phyloP scores from a whole-genome alignment of 805 yeast species.

The Candida alai region DNA sequence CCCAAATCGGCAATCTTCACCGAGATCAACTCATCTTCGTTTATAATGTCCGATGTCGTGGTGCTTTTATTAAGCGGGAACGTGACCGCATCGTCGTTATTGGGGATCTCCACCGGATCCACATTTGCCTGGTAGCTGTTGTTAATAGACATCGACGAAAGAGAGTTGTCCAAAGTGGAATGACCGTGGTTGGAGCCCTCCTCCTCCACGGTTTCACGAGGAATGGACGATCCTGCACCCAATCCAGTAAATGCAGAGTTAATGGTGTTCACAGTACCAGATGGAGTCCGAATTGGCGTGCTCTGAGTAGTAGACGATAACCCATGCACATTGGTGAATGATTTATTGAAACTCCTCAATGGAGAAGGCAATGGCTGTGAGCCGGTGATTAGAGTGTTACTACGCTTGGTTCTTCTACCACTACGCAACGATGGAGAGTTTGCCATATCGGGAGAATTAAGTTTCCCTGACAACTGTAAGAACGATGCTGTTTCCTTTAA shows the following conservation, averaged over 20 bases:
- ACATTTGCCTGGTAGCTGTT: slow-evolving; percentile 15
- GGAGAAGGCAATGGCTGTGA: slow-evolving; percentile 94
- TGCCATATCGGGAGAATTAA: too few relatives aligned
- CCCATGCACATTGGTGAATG: slow-evolving; percentile 35
- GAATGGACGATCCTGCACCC: background rate
- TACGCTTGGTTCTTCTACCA: slow-evolving; percentile 57
- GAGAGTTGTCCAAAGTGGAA: slow-evolving; percentile 29
- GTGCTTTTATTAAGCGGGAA: slow-evolving; percentile 3
- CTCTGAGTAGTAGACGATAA: slow-evolving; percentile 36
- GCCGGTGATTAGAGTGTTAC: slow-evolving; percentile 79
- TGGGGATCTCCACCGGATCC: slow-evolving; percentile 18
- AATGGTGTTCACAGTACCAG: background rate
- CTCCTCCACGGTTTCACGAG: slow-evolving; percentile 1
- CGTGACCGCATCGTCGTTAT: slow-evolving; percentile 1
- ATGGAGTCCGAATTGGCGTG: slow-evolving; percentile 30
- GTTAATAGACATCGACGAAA: slow-evolving; percentile 42
- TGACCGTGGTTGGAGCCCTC: slow-evolving; percentile 1
- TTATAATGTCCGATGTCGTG: slow-evolving; percentile 14
- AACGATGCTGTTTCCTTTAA: slow-evolving; percentile 10
- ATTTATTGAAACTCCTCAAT: slow-evolving; percentile 51
- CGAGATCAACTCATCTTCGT: slow-evolving; percentile 54
- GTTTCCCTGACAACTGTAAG: too few relatives aligned
- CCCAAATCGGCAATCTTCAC: slow-evolving; percentile 70
- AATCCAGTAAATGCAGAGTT: background rate
- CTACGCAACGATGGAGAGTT: slow-evolving; percentile 39